Base-by-base conservation (phyloP, 768 basidiomycete species). In the Amanita polypyramis region DNA sequence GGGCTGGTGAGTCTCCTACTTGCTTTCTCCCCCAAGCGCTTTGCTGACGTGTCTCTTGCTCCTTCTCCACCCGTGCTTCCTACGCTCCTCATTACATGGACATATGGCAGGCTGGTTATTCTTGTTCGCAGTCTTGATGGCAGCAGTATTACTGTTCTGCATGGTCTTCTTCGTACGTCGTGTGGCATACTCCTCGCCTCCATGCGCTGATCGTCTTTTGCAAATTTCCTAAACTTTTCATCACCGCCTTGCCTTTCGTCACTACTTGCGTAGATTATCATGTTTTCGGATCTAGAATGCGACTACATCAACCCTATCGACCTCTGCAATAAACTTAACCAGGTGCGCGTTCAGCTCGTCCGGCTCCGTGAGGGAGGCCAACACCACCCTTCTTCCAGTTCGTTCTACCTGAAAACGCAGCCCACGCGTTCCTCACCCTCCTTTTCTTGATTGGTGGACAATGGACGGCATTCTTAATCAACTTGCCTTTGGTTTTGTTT, bases 241-340 rank as follows among this genome's bases (percentile, higher is more conserved):
- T n/a, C n/a, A n/a, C n/a, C n/a, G n/a, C n/a, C n/a, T n/a, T n/a
- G n/a, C n/a, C n/a, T n/a, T n/a, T n/a, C n/a, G n/a, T n/a, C n/a
- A n/a, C n/a, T n/a, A n/a, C n/a, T n/a, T n/a, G n/a, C n/a, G n/a
- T n/a, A 98, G 95, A 97, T 99, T 60, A 98, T 99, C 74, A 98
- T 97, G 95, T 98, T 98, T 75, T 96, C 93, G 37, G 96, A 98
- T 71, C 72, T 98, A 62, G 95, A 97, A 70, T 96, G 92, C 74
- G 93, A 96, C 76, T 98, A 97, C 71, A 95, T 98, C 75, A 99
- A 99, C 69, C 96, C 96, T 45, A 99, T 99, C 79, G 96, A 99
- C 67, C 82, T 98, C 33, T 98, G 96, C 70, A 98, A 98, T 70
- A 97, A 96, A 74, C 82, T 98, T 59, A 98, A 98, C 64, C 89